Evolutionary conservation across 164 flowering plant genomes (phyloP), one percentile per base, ranked within the genome.

Genomic region (Aristolochia californica): DNA sequence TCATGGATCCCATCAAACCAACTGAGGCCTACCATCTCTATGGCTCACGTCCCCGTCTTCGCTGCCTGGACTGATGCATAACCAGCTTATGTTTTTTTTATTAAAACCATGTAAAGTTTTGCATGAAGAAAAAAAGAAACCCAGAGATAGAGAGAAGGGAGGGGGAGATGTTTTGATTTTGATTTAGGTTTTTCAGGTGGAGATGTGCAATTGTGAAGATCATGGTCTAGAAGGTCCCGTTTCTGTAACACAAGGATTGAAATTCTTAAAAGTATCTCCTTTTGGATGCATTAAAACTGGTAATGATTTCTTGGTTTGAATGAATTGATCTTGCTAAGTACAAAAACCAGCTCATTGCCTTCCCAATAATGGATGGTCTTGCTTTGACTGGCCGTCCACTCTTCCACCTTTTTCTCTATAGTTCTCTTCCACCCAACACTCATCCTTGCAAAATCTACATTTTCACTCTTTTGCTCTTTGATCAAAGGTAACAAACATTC

Each of bases 21-120:
- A 57, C 55, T 68, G 10, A 74, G 78, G 80, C 78, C 82, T 55
- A 67, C 76, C 20, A 67, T 76, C 49, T 55, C 83, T 62, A 62
- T 82, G 72, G 60, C 91, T 63, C 83, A 86, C 65, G 61, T 88
- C 67, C 94, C 97, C 0, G 71, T 81, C 47, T 89, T 87, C 68
- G 84, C 95, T 53, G 81, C 97, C 43, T 89, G 95, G 90, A 75
- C 71, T 48, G 94, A 83, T 61, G 55, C 80, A 49, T 84, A 63
- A 63, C 55, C 10, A 16, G 0, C 21, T 0, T 54, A 20, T 43
- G 14, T 27, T 38, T n/a, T 34, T 56, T 22, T 43, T 2, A 34
- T 0, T 3, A 34, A 28, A 53, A 16, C 21, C 45, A 10, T 40
- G 57, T 55, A 43, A 52, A 58, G 56, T 62, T 71, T 75, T 77